A percentile compares a stretch with the other conserved stretches of the same genome.
These are phyloP conservation scores for Aspergillus phoenicis DNA, from an alignment of 2,329 filamentous ascomycete genomes.

Conservation along the genomic window DNA sequence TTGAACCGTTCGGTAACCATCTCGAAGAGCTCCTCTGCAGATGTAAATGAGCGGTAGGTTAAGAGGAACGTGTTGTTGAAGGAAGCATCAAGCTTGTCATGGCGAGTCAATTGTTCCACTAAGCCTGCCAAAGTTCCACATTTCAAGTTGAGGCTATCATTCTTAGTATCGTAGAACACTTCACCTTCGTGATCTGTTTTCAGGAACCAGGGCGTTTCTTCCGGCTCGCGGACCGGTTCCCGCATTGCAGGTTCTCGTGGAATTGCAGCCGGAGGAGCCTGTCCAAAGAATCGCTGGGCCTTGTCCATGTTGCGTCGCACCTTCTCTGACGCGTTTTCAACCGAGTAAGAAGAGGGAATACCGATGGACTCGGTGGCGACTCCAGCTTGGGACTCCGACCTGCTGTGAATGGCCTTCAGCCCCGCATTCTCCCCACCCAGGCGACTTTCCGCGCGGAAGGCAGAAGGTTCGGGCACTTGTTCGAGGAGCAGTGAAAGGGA, in stretches of 20 bases:
- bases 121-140: constrained; percentile 86
- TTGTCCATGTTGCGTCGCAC: constrained; percentile 50
- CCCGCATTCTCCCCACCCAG: constrained; percentile 33
- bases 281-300: constrained; percentile 51
- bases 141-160: constrained; percentile 73
- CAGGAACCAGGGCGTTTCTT: constrained; percentile 82
- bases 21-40: constrained; percentile 87
- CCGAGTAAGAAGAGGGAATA: constrained; percentile 44
- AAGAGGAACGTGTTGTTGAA: constrained; percentile 98
- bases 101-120: constrained; percentile 91
- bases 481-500: constrained; percentile 86
- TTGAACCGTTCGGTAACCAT: constrained; percentile 88
- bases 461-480: constrained; percentile 63
- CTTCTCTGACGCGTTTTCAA: constrained; percentile 42
- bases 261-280: constrained; percentile 46
- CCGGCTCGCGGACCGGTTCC: constrained; percentile 56
- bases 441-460: constrained; percentile 46
- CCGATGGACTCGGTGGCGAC: constrained; percentile 45
- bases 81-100: constrained; percentile 90
- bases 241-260: constrained; percentile 38
- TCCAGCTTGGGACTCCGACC: constrained; percentile 43
- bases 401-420: constrained; percentile 28
- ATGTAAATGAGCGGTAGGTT: constrained; percentile 94
- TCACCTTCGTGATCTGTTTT: constrained; percentile 86
- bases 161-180: constrained; percentile 84